Conservation (phyloP, 768 basidiomycete species). For the Pulveroboletus frians region DNA sequence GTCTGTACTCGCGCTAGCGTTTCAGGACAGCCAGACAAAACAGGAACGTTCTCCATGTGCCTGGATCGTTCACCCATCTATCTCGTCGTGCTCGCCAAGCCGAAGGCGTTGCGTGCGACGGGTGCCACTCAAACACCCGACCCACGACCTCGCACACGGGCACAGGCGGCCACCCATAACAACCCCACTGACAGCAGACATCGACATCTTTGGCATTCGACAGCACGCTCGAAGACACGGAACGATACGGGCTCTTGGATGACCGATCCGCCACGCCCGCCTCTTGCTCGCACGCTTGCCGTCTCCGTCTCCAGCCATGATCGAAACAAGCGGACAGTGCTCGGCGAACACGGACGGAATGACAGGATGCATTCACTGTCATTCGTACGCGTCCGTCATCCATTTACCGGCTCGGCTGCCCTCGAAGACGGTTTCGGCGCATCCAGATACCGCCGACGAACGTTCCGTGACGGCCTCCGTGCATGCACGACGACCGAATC, state of each 20-base stretch:
- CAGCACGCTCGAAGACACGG: conserved; percentile 2
- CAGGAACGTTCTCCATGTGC: conserved; percentile 3
- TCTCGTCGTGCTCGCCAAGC: background rate
- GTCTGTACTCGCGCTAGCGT: background rate
- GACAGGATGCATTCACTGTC: background rate
- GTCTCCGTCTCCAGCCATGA: conserved; percentile 3
- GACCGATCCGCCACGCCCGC: background rate
- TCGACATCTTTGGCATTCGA: conserved; percentile 1
- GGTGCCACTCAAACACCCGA: background rate
- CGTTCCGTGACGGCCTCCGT: background rate
- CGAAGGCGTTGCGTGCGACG: background rate
- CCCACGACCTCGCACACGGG: conserved; percentile 2
- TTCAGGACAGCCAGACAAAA: background rate
- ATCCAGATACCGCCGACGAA: background rate
- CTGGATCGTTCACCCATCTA: conserved; percentile 1
- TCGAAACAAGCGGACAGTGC: conserved; percentile 4
- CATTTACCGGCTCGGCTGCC: background rate
- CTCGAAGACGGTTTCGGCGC: background rate
- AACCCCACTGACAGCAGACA: conserved; percentile 12
- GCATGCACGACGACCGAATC: background rate
- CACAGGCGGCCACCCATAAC: conserved; percentile 6
- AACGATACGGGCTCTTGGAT: no score
- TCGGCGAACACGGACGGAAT: background rate
- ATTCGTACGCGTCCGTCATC: background rate
- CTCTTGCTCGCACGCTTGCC: background rate